These are phyloP conservation scores for Colletotrichum sp. DNA, from an alignment of 2,329 filamentous ascomycete genomes.

Conservation along the genomic window DNA sequence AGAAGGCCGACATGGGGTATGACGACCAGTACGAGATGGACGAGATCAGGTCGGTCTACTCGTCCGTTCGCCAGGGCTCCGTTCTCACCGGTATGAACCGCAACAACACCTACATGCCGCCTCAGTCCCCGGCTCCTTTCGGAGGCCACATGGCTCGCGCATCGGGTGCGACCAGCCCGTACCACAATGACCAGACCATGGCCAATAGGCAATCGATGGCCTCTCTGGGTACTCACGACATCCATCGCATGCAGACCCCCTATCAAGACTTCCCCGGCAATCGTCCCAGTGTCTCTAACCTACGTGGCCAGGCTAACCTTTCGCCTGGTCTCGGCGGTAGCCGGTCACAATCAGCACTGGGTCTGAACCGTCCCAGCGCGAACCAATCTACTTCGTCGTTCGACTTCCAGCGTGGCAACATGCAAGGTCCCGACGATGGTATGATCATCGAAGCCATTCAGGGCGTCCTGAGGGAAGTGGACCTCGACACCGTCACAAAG, in stretches of 20 bases:
- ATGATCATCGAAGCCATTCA: constrained; percentile 87
- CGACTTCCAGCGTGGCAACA: constrained; percentile 62
- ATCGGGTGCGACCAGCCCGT: constrained; percentile 43
- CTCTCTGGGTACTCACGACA: constrained; percentile 62
- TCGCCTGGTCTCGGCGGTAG: constrained; percentile 48
- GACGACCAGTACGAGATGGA: constrained; percentile 93
- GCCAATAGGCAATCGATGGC: constrained; percentile 74
- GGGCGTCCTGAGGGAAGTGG: constrained; percentile 81
- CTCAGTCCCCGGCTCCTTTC: constrained; percentile 79
- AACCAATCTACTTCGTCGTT: constrained; percentile 60
- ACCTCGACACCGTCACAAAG: constrained; percentile 97
- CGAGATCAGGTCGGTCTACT: constrained; percentile 96
- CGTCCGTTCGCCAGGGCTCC: constrained; percentile 86
- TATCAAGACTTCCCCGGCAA: constrained; percentile 60
- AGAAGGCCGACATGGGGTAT: constrained; percentile 70
- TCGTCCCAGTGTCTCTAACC: constrained; percentile 68
- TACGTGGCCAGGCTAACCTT: constrained; percentile 51
- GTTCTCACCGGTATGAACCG: constrained; percentile 83
- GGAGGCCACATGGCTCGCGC: constrained; percentile 49
- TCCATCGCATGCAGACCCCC: constrained; percentile 57
- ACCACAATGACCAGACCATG: constrained; percentile 53
- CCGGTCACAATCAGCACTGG: constrained; percentile 51
- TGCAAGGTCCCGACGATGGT: constrained; percentile 74
- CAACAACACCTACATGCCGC: constrained; percentile 76
- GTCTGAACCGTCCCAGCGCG: constrained; percentile 48